These are phyloP conservation scores for Trichosporon asahii DNA, from an alignment of 1,284 basidiomycete genomes.

Conservation along the genomic window DNA sequence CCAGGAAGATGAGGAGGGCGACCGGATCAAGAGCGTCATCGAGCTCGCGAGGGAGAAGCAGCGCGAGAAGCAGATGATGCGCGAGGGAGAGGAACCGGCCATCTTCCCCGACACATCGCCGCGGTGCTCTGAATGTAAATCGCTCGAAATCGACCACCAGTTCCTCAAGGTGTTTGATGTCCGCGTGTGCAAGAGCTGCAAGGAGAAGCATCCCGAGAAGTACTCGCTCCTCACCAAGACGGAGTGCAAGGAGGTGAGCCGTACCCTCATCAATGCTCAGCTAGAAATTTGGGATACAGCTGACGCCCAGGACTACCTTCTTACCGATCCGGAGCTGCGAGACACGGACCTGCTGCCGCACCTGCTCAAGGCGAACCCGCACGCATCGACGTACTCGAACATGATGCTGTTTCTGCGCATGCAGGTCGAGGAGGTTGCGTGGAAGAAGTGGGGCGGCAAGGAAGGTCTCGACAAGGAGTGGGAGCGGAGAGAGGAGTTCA, in stretches of 20 bases:
- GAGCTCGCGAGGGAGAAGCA: conserved; percentile 70
- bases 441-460: conserved; percentile 94
- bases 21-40: conserved; percentile 59
- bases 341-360: conserved; percentile 92
- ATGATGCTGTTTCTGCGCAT: conserved; percentile 98
- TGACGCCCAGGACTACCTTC: conserved; percentile 68
- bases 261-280: too few species aligned
- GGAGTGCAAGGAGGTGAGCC: conserved; percentile 94
- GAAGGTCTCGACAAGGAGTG: conserved; percentile 89
- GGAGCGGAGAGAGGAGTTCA: conserved; percentile 71
- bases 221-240: conserved; percentile 97
- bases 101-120: conserved; percentile 65
- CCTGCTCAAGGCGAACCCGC: conserved; percentile 91
- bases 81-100: conserved; percentile 68
- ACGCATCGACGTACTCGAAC: conserved; percentile 93
- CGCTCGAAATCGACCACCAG: conserved; percentile 77
- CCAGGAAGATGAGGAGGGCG: conserved; percentile 57
- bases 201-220: conserved; percentile 80
- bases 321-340: conserved; percentile 86
- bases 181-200: conserved; percentile 82
- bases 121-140: conserved; percentile 74
- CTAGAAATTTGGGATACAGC: too few species aligned
- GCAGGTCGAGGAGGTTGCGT: conserved; percentile 95
- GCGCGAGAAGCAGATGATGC: conserved; percentile 63
- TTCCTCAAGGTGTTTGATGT: conserved; percentile 75